Conservation (phyloP, 306 rosid genomes). For the Lathyrus aphaca region DNA sequence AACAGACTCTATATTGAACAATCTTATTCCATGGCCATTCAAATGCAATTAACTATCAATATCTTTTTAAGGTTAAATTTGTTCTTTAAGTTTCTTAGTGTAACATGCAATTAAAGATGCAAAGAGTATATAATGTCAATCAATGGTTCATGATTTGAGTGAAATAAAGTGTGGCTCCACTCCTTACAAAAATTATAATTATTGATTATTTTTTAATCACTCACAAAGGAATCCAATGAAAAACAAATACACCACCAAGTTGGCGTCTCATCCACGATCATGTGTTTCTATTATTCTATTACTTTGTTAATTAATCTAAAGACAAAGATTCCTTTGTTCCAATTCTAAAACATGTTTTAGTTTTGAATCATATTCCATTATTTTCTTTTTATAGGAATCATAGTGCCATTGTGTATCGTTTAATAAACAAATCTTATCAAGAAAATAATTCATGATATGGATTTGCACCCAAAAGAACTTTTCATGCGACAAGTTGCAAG, state of each 20-base stretch:
- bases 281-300: constrained; percentile 33
- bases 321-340: constrained; percentile 66
- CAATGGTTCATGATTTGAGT: constrained; percentile 32
- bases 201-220: constrained; percentile 28
- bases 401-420: not conserved
- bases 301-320: constrained; percentile 40
- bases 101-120: not conserved
- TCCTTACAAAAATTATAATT: not conserved
- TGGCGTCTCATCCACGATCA: constrained; percentile 67
- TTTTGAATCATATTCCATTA: constrained; percentile 41
- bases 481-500: not conserved
- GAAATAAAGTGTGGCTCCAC: constrained; percentile 45
- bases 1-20: too few species aligned
- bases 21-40: not conserved
- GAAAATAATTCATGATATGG: constrained; percentile 14
- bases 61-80: not conserved
- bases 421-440: not conserved
- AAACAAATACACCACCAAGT: constrained; percentile 42
- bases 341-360: constrained; percentile 26
- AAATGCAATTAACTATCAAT: not conserved
- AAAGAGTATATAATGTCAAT: constrained; percentile 12
- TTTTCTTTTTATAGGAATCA: constrained; percentile 27
- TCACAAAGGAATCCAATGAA: constrained; percentile 57
- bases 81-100: not conserved
- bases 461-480: not conserved